Base-by-base conservation (phyloP, 805 yeast species). In the Schizosaccharomyces japonicus region DNA sequence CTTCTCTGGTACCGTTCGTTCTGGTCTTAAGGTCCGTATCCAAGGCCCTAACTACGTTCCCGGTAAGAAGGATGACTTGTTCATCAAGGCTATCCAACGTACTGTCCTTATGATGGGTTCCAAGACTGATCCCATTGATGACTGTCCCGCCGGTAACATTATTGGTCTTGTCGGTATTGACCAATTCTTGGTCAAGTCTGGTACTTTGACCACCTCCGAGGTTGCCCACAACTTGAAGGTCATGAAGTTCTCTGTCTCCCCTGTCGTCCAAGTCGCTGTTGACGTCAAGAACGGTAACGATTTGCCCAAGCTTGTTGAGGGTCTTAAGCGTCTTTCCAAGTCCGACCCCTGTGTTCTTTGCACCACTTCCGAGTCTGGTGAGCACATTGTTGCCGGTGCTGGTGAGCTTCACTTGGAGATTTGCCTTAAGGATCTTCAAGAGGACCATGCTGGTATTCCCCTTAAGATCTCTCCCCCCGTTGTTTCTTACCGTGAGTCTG, bases 141-240 rank as follows among this genome's bases (percentile, higher is more conserved):
- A 87, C 75, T 81, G 93, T 74, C 96, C 98, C 68, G 95, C 96
- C 62, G 98, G 98, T 82, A 87, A 87, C 94, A 87, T 87, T 79
- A 77, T 85, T 66, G 98, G 96, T 84, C 75, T 87, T 68, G 96
- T 87, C 63, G 98, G 98, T 85, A 81, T 87, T 63, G 98, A 87
- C 73, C 98, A 87, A 78, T 87, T 85, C 82, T 80, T 87, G 73
- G 81, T 87, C 72, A 87, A 87, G 76, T 81, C 94, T 64, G 98
- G 96, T 84, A 87, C 98, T 63, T 73, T 87, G 65, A 90, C 98
- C 73, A 87, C 95, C 68, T 71, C 71, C 66, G 96, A 90, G 68
- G 69, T 82, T 61, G 80, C 98, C 60, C 95, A 90, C 90, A 87
- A 87, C 90, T 73, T 87, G 84, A 85, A 83, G 82, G 96, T 87